These are phyloP conservation scores for Xylaria acuta DNA, from an alignment of 495 filamentous ascomycete species.

Conservation along the genomic window DNA sequence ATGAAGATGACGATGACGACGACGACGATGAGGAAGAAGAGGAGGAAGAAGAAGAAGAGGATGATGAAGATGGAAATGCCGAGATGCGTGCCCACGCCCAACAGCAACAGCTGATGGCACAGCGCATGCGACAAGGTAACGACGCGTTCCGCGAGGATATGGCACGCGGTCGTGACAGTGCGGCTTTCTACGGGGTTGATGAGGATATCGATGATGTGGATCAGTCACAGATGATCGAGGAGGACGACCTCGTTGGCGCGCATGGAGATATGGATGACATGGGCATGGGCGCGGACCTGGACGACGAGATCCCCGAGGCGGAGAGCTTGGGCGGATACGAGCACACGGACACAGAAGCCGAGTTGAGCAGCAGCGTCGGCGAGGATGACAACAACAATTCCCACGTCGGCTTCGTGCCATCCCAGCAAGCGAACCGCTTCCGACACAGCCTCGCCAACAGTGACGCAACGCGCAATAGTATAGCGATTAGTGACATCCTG, in stretches of 20 bases:
- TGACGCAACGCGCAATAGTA: slow-evolving; percentile 52
- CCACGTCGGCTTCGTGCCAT: slow-evolving; percentile 40
- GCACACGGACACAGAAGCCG: slow-evolving; percentile 86
- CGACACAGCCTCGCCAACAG: slow-evolving; percentile 45
- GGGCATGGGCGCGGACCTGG: slow-evolving; percentile 65
- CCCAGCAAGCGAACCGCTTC: slow-evolving; percentile 29
- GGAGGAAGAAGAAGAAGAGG: slow-evolving; percentile 39
- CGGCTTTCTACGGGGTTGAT: slow-evolving; percentile 49
- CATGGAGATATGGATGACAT: slow-evolving; percentile 48
- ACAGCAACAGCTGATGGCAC: slow-evolving; percentile 46
- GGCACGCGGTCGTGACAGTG: slow-evolving; percentile 48
- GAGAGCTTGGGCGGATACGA: slow-evolving; percentile 64
- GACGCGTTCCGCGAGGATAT: slow-evolving; percentile 56
- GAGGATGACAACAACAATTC: slow-evolving; percentile 45
- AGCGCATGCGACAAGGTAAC: slow-evolving; percentile 50
- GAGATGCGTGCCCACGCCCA: slow-evolving; percentile 42
- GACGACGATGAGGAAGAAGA: slow-evolving; percentile 41
- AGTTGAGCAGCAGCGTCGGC: slow-evolving; percentile 55
- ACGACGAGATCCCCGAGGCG: slow-evolving; percentile 72
- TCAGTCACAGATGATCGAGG: slow-evolving; percentile 56
- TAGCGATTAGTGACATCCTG: slow-evolving; percentile 58
- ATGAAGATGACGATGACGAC: slow-evolving; percentile 52
- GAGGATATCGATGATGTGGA: slow-evolving; percentile 56
- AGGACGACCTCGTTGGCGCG: slow-evolving; percentile 54
- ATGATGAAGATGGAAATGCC: slow-evolving; percentile 42